A percentile compares a stretch with the other conserved stretches of the same genome.
These are phyloP conservation scores for Escallonia rubra DNA, from an alignment of 129 eudicot species.

Conservation along the genomic window DNA sequence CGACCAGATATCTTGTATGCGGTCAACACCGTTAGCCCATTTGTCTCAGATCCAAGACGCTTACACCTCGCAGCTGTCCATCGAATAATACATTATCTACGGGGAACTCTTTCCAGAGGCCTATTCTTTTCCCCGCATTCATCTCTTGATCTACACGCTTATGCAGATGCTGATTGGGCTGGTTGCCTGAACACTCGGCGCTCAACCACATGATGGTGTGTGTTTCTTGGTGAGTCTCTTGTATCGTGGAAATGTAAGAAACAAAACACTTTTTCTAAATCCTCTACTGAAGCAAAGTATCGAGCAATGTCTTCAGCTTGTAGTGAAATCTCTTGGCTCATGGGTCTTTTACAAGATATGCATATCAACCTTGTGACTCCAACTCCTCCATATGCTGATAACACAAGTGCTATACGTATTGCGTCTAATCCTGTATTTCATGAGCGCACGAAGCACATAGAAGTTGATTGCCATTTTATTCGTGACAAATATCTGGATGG, in stretches of 20 bases:
- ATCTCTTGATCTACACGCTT: background rate
- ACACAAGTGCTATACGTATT: too few species aligned
- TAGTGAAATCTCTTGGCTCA: background rate
- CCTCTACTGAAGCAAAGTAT: background rate
- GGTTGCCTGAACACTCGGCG: background rate
- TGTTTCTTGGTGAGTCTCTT: background rate
- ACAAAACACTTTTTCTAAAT: background rate
- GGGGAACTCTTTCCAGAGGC: background rate
- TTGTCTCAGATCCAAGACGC: background rate
- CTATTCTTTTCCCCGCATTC: background rate
- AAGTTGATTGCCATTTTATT: background rate
- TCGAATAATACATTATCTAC: background rate
- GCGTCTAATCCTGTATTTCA: too few species aligned
- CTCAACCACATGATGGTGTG: background rate
- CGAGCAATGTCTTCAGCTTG: background rate
- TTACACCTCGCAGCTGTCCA: background rate
- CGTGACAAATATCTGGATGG: background rate
- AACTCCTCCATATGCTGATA: background rate
- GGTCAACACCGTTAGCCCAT: background rate
- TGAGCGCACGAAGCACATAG: background rate
- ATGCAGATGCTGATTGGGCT: background rate
- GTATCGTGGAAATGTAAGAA: background rate
- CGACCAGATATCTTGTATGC: background rate
- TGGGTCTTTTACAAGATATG: background rate
- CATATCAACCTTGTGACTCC: background rate